Evolutionary conservation across 768 basidiomycete species (phyloP), one percentile per base, ranked within the genome.

Genomic region (Piloderma croceum): DNA sequence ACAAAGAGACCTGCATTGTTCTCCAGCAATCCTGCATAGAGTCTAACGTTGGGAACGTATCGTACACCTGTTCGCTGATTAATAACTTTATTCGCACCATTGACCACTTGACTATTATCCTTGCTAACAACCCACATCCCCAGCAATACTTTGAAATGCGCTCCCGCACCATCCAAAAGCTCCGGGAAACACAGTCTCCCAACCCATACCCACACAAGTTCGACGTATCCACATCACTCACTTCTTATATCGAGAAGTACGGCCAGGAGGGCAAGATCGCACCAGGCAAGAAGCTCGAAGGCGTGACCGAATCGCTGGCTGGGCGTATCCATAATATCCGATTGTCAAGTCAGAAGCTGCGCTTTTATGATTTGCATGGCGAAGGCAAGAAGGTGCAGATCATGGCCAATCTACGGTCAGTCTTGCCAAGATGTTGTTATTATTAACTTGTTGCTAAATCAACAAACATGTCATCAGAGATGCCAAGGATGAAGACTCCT

Each of bases 151-250:
- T 84, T 58, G 92, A 97, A 57, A 68, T 91, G 50, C 85, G 96
- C 50, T 90, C 86, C 21, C 80, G 90, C 35, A 81, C 88, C 52
- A 91, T 99, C 53, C 76, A 81, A 47, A 78, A 81, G 50, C 77
- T 99, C 47, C 84, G 89, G 63, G 73, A 82, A 57, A 85, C 87
- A 21, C 84, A 85, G 60, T 63, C 75, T 6, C 94, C 93, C 2
- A 87, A 93, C 60, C 96, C 96, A 2, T 99, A 98, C 69, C 96
- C 96, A 6, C 96, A 99, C 82, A 99, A 99, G 79, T 99, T 99
- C 68, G 63, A 94, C 50, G 93, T 97, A 17, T 70, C 83, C 42
- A 70, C 64, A 46, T 90, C 89, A 6, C 70, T 99, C 56, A 66
- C 79, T 3, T 56, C 66, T 4, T 99, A 82, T 65, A 76, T 98